These are phyloP conservation scores for Cladosporium sp. DNA, from an alignment of 2,329 filamentous ascomycete species.

Conservation along the genomic window DNA sequence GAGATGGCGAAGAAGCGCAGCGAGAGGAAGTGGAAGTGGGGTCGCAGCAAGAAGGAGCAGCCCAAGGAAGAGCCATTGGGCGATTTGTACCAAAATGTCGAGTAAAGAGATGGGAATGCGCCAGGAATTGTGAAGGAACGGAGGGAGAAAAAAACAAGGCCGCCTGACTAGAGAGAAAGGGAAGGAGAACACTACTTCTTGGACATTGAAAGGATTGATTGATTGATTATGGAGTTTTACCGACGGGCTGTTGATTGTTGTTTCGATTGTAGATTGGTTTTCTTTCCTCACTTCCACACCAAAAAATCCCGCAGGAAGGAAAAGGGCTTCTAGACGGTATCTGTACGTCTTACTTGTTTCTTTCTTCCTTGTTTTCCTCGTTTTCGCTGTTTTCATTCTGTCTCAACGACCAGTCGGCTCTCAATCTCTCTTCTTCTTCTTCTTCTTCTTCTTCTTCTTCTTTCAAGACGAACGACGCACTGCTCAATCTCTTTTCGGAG, in stretches of 20 bases:
- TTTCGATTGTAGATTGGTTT: background rate
- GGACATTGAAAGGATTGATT: background rate
- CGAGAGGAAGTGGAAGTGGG: constrained; percentile 35
- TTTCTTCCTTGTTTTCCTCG: background rate
- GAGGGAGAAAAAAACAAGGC: background rate
- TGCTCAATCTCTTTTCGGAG: no score
- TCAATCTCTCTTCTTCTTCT: no score
- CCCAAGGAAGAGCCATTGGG: constrained; percentile 29
- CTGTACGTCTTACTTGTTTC: constrained; percentile 1
- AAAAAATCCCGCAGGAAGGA: background rate
- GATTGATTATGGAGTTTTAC: background rate
- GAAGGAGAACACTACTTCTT: background rate
- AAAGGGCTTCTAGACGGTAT: constrained; percentile 2
- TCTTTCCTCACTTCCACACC: background rate
- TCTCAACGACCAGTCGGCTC: no score
- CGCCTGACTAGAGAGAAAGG: background rate
- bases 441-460: no score
- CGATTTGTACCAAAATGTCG: constrained; percentile 29
- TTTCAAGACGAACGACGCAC: no score
- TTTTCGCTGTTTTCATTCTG: background rate
- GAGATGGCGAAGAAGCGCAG: constrained; percentile 37
- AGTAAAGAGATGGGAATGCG: background rate
- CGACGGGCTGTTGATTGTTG: background rate
- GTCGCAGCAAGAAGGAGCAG: constrained; percentile 27
- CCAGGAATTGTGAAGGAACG: no score